A percentile compares a stretch with the other conserved stretches of the same genome.
These are phyloP conservation scores for Fusarium sublunatum DNA, from an alignment of 2,329 filamentous ascomycete species.

Conservation along the genomic window DNA sequence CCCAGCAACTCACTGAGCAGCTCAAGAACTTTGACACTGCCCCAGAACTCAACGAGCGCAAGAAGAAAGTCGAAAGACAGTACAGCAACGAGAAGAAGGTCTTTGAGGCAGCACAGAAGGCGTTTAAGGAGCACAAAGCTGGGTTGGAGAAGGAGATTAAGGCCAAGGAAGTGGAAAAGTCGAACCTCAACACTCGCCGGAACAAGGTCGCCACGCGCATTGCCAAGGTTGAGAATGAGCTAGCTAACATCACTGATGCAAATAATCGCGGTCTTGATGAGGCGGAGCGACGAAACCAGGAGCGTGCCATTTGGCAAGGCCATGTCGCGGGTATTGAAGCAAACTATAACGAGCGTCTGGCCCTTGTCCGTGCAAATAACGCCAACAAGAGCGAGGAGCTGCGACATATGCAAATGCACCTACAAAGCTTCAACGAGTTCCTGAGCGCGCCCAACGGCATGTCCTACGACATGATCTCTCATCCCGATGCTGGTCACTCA, in stretches of 20 bases:
- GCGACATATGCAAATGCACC: constrained; percentile 47
- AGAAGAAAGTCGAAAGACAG: constrained; percentile 64
- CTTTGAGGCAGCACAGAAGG: constrained; percentile 67
- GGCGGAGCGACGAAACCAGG: constrained; percentile 68
- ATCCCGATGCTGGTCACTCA: constrained; percentile 39
- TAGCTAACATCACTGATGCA: constrained; percentile 75
- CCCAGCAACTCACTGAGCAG: constrained; percentile 63
- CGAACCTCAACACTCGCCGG: constrained; percentile 71
- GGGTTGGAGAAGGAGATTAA: constrained; percentile 72
- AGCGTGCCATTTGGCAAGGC: constrained; percentile 59
- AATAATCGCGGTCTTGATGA: constrained; percentile 73
- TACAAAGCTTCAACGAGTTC: constrained; percentile 50
- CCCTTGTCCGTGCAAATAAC: constrained; percentile 53
- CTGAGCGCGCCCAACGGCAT: constrained; percentile 50
- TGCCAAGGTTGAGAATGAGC: constrained; percentile 77
- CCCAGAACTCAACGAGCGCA: constrained; percentile 70
- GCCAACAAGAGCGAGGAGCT: constrained; percentile 48
- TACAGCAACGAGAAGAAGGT: constrained; percentile 68
- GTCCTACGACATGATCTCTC: constrained; percentile 46
- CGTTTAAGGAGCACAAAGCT: constrained; percentile 68
- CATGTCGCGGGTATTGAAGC: constrained; percentile 60
- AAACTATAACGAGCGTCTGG: constrained; percentile 58
- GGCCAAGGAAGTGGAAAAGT: constrained; percentile 72
- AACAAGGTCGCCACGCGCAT: constrained; percentile 79
- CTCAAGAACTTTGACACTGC: constrained; percentile 73